Base-by-base conservation (phyloP, 352 stramenopile species). In the Pythium biforme region DNA sequence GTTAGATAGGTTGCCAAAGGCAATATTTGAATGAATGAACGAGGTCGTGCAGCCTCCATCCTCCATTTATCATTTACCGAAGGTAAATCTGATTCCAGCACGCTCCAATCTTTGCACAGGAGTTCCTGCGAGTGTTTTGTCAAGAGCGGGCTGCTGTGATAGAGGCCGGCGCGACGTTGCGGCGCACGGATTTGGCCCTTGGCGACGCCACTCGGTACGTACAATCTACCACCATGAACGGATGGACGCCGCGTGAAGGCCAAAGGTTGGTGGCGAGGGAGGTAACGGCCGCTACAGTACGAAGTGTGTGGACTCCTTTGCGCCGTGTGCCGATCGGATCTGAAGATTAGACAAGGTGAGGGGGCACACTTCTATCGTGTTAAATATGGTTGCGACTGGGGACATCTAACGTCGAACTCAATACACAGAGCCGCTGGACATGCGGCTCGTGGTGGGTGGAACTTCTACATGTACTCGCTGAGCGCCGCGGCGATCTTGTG, bases 401-500 rank as follows among this genome's bases (percentile, higher is more conserved):
- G 20, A 20, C 31, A 62, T 55, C 34, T 19, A 52, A 47, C 49
- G 20, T 9, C n/a, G 49, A 5, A 43, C 37, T 19, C 3, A 11
- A 15, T 19, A 20, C 3, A 43, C n/a, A n/a, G n/a, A n/a, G n/a
- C n/a, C 40, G 46, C 29, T 56, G 29, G 45, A 48, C 33, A 57
- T 27, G 22, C 43, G 19, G 15, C 1, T 37, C 8, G 31, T 37
- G 31, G 7, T 12, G 10, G 31, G 31, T 8, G 31, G n/a, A 27
- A 6, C 11, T 19, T 27, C 62, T 60, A 88, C 74, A 86, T 79
- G 66, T 77, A 86, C 69, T 86, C 76, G 26, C 66, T 68, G 12
- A 88, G 55, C 9, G 70, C 76, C 12, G 66, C 59, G 7, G 78
- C 70, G 37, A 88, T 66, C 41, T 86, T 82, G 65, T 68, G 51